These are phyloP conservation scores for Linnemannia schmuckeri DNA, from an alignment of 192 early-diverging fungal species.

Conservation along the genomic window DNA sequence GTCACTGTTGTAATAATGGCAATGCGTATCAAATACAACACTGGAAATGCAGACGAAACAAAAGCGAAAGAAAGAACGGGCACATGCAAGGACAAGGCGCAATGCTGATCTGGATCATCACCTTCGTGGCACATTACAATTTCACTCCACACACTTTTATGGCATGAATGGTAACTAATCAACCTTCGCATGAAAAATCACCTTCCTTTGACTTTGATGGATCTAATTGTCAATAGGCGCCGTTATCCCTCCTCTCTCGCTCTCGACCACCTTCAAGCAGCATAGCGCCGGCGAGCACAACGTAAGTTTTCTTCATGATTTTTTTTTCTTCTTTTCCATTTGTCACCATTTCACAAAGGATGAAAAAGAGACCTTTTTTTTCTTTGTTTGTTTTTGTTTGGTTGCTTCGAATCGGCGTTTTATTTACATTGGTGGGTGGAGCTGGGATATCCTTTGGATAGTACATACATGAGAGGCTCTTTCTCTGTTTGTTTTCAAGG, in stretches of 20 bases:
- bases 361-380: background rate
- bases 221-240: conserved; percentile 59
- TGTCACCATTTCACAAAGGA: background rate
- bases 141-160: background rate
- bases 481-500: background rate
- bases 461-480: background rate
- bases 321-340: too few species aligned
- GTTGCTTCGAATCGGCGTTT: background rate
- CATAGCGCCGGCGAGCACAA: conserved; percentile 90
- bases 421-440: background rate
- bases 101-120: background rate
- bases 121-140: background rate
- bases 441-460: background rate
- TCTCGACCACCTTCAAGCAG: conserved; percentile 98
- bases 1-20: background rate
- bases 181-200: background rate
- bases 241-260: conserved; percentile 95
- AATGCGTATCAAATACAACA: too few species aligned
- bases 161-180: conserved; percentile 1
- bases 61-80: background rate
- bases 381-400: background rate
- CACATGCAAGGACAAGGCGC: background rate
- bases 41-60: too few species aligned
- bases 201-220: background rate
- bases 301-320: conserved; percentile 49